Evolutionary conservation across 208 protist species (phyloP).

Genomic region (Wallacemonas rigidus): DNA sequence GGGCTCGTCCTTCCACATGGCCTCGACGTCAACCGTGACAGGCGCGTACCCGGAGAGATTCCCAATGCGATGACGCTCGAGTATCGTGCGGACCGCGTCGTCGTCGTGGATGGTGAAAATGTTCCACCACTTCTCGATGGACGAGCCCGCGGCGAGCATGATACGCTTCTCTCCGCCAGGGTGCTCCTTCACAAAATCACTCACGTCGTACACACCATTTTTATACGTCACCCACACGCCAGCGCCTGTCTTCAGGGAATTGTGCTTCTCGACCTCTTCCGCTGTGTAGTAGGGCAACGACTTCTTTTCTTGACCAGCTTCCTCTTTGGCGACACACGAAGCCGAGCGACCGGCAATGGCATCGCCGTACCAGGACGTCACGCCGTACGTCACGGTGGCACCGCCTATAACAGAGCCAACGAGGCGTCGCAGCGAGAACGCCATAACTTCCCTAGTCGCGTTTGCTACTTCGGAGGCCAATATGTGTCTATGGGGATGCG

Average conservation of each 20-base stretch:
- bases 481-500: too few relatives aligned
- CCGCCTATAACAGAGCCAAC: neutral
- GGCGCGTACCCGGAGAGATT: conserved; percentile 42
- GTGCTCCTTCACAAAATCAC: conserved; percentile 69
- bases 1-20: conserved; percentile 45
- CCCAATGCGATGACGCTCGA: conserved; percentile 40
- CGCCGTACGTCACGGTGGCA: neutral
- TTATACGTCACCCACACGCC: conserved; percentile 76
- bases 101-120: conserved; percentile 65
- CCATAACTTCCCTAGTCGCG: neutral
- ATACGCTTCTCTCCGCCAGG: conserved; percentile 81
- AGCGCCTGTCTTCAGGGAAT: conserved; percentile 22
- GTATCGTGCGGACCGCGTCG: conserved; percentile 41
- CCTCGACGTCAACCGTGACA: conserved; percentile 19
- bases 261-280: conserved; percentile 35
- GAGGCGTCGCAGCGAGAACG: neutral
- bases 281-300: conserved; percentile 32
- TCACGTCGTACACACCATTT: conserved; percentile 79
- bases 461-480: too few relatives aligned
- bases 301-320: conserved; percentile 24
- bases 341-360: neutral
- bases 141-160: conserved; percentile 64
- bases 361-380: neutral
- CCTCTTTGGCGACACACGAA: conserved; percentile 20
- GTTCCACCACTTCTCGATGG: conserved; percentile 79